Evolutionary conservation across 2,329 filamentous ascomycete species (phyloP), one percentile per base, ranked within the genome.

Genomic region (Cladophialophora exuberans): DNA sequence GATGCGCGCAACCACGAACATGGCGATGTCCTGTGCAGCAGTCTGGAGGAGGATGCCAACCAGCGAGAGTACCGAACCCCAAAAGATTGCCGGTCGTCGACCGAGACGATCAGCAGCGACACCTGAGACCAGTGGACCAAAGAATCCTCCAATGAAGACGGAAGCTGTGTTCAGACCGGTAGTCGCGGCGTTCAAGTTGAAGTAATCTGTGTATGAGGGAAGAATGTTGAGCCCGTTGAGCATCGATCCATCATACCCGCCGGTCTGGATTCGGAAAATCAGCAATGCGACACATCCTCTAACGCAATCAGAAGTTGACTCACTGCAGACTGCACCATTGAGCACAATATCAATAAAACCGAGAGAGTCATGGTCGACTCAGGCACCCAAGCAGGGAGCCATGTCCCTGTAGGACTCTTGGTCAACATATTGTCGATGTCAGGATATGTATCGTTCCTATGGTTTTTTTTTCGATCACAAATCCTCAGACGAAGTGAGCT

Each of bases 41-140:
- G 78, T 75, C 66, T 87, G 85, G 1, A 88, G 74, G 26, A 77
- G 72, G 1, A 81, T 81, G 6, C 84, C 85, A 23, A 87, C 36
- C 2, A 78, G 64, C 65, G 81, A 83, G 64, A 87, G 79, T 13
- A 76, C 59, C 5, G 82, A 47, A 1, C 38, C 28, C 18, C 31
- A 38, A 17, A 62, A 57, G 15, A 71, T 53, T 3, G 57, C 63
- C 42, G 56, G 53, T 26, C 59, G 50, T 25, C 48, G 33, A 1
- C 54, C 54, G 6, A 43, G 18, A 3, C 42, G 25, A 23, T 52
- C 54, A 13, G 30, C 35, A 10, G 54, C 67, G 13, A 71, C 65
- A 31, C 67, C 70, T 2, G 69, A 72, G 39, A 70, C 66, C 2
- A 70, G 65, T 0, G 66, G 72, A 0, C 66, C 62, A 3, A 70